Percentiles rank a stretch among this genome's conserved stretches.
Conservation (phyloP, 2,329 filamentous ascomycete species). For the Aspergillus sp. region DNA sequence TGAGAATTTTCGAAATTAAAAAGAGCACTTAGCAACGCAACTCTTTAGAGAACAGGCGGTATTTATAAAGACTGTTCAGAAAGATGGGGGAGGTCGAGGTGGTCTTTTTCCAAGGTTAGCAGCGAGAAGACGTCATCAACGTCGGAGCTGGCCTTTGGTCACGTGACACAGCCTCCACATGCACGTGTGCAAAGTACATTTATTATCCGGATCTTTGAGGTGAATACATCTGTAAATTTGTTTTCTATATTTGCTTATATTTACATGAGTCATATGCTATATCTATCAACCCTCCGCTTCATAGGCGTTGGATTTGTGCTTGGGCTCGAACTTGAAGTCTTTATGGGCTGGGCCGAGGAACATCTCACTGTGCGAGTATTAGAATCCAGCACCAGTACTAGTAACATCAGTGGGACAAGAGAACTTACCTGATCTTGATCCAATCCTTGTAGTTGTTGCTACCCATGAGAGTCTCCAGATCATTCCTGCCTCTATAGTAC, state of each 20-base stretch:
- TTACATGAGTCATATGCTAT: not conserved
- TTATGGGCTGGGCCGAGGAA: conserved; percentile 89
- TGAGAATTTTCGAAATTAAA: not conserved
- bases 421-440: conserved; percentile 91
- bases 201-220: not conserved
- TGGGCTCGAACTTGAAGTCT: conserved; percentile 91
- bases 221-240: not conserved
- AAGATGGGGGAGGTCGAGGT: conserved; percentile 50
- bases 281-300: conserved; percentile 56
- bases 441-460: conserved; percentile 94
- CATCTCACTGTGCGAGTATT: conserved; percentile 71
- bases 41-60: not conserved
- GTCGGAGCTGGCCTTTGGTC: conserved; percentile 10
- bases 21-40: too few species aligned
- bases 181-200: not conserved
- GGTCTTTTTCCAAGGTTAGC: conserved; percentile 60
- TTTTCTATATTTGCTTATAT: not conserved
- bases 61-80: not conserved
- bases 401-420: conserved; percentile 8
- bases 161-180: conserved; percentile 12
- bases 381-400: conserved; percentile 9
- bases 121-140: conserved; percentile 35
- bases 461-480: conserved; percentile 88
- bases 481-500: conserved; percentile 77
- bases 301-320: conserved; percentile 94